Evolutionary conservation across 352 stramenopile species (phyloP).

Genomic region (Globisporangium spinosum): DNA sequence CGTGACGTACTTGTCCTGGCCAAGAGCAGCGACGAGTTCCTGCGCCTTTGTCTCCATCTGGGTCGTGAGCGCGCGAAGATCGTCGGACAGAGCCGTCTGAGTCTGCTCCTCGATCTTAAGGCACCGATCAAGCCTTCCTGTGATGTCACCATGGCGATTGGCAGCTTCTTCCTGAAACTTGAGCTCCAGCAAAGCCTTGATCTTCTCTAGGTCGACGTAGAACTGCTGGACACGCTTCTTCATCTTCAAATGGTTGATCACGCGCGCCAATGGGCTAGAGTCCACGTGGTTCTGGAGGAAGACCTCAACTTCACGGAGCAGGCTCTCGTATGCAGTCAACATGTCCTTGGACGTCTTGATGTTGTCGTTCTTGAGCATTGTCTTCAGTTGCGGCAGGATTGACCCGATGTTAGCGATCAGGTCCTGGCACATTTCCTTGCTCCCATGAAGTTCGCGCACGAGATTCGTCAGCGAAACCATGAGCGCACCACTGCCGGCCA

Average conservation of each 20-base stretch:
- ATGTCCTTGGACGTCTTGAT: neutral
- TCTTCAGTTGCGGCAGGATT: conserved; percentile 11
- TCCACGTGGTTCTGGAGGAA: conserved; percentile 15
- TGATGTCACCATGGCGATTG: conserved; percentile 3
- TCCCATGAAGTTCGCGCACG: conserved; percentile 13
- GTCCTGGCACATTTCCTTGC: conserved; percentile 20
- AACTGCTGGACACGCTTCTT: conserved; percentile 19
- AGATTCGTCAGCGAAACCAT: conserved; percentile 13
- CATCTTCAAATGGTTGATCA: conserved; percentile 16
- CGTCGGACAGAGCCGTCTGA: neutral
- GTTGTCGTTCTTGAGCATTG: conserved; percentile 7
- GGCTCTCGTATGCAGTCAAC: conserved; percentile 10
- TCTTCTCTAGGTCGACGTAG: conserved; percentile 13
- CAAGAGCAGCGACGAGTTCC: conserved; percentile 1
- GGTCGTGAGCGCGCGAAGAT: neutral
- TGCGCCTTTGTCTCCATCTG: conserved; percentile 1
- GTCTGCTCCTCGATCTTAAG: conserved; percentile 3
- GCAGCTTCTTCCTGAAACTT: conserved; percentile 7
- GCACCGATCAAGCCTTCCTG: neutral
- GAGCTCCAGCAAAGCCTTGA: conserved; percentile 13
- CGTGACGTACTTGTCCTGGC: neutral
- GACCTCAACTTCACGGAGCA: conserved; percentile 11
- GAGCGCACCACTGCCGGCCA: conserved; percentile 7
- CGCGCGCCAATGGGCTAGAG: conserved; percentile 4
- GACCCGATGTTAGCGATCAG: conserved; percentile 11